These are phyloP conservation scores for Cymbopogon flexuosus DNA, from an alignment of 202 grass and related monocot species.

Conservation along the genomic window DNA sequence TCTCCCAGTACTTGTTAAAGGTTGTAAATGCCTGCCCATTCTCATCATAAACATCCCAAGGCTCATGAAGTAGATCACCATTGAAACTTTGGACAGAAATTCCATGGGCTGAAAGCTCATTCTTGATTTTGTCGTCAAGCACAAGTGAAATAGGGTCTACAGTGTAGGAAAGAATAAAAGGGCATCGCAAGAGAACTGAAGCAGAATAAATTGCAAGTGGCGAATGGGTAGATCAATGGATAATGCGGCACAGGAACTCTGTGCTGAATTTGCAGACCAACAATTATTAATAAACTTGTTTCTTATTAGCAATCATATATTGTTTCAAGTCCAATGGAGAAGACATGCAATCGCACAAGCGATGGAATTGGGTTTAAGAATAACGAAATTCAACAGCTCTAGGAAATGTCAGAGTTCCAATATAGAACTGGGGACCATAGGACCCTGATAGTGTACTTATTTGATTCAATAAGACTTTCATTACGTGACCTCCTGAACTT, in stretches of 20 bases:
- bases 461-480: not conserved
- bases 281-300: not conserved
- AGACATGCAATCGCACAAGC: not conserved
- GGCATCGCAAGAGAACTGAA: not conserved
- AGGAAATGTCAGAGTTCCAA: not conserved
- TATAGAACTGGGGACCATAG: not conserved
- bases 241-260: not conserved
- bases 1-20: conserved; percentile 68
- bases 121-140: conserved; percentile 74
- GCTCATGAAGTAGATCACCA: conserved; percentile 76
- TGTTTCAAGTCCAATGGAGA: not conserved
- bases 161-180: conserved; percentile 24
- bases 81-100: conserved; percentile 61
- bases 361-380: not conserved
- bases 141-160: conserved; percentile 77
- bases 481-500: not conserved
- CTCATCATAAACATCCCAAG: conserved; percentile 75
- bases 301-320: conserved; percentile 3
- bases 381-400: not conserved
- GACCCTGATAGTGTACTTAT: not conserved
- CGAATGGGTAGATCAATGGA: conserved; percentile 7
- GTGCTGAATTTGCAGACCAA: not conserved
- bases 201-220: conserved; percentile 11
- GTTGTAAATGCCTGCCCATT: conserved; percentile 64
- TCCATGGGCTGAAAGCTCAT: conserved; percentile 46